Evolutionary conservation across 78 protist species (phyloP).

Genomic region (Diacronema lutheri): DNA sequence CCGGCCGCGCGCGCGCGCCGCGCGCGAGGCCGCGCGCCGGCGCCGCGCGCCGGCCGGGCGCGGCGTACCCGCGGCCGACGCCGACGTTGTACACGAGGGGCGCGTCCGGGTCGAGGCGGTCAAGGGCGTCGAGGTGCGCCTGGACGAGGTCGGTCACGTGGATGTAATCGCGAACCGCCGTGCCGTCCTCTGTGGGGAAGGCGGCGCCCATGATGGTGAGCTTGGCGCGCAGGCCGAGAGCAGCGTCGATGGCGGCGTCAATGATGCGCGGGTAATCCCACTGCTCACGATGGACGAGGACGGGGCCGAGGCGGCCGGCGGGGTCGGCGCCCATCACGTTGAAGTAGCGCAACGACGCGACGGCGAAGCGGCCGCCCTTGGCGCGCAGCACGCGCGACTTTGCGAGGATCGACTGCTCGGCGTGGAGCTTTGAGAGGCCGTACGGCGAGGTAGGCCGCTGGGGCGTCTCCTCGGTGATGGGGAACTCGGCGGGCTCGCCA

Average conservation of each 20-base stretch:
- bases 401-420: not conserved
- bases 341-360: conserved; percentile 22
- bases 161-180: conserved; percentile 95
- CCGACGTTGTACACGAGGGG: conserved; percentile 20
- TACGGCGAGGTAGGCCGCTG: conserved; percentile 10
- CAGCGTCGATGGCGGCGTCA: conserved; percentile 18
- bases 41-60: no score
- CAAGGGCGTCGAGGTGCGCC: not conserved
- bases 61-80: not conserved
- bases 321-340: conserved; percentile 20
- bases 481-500: not conserved
- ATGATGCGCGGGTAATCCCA: not conserved
- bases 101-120: not conserved
- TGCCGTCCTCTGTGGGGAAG: conserved; percentile 79
- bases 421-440: not conserved
- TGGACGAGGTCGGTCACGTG: conserved; percentile 90
- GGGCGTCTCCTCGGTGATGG: conserved; percentile 8
- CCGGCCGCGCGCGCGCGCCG: no score
- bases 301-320: not conserved
- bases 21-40: no score
- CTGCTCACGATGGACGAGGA: not conserved
- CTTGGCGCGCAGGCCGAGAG: not conserved
- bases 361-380: not conserved
- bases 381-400: no score
- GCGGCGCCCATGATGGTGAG: not conserved